A percentile compares a stretch with the other conserved stretches of the same genome.
Conservation (phyloP, 2,329 filamentous ascomycete species). For the Clonostachys byssicola region DNA sequence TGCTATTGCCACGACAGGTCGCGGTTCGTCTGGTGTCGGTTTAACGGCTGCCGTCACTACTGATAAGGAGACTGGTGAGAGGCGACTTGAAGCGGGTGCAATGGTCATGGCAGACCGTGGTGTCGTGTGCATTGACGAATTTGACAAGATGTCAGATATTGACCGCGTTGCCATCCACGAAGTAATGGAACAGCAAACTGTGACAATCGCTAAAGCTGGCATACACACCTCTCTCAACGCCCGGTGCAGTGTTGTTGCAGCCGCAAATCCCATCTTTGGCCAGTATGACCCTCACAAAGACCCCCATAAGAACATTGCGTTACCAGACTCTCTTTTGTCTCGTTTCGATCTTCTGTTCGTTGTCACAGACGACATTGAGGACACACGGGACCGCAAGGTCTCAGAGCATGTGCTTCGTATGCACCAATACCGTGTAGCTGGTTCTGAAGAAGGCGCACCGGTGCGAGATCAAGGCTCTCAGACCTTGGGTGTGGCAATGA, state of each 20-base stretch:
- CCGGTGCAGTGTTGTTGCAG: slow-evolving; percentile 91
- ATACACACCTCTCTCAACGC: slow-evolving; percentile 98
- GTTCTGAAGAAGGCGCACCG: slow-evolving; percentile 89
- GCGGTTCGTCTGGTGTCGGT: slow-evolving; percentile 96
- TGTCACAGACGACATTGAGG: slow-evolving; percentile 97
- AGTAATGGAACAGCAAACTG: slow-evolving; percentile 99
- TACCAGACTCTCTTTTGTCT: slow-evolving; percentile 92
- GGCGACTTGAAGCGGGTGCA: slow-evolving; percentile 90
- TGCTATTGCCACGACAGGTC: slow-evolving; percentile 94
- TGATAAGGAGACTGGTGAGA: slow-evolving; percentile 95
- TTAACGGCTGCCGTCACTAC: slow-evolving; percentile 93
- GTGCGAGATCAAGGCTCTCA: slow-evolving; percentile 85
- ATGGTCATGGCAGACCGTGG: slow-evolving; percentile 98
- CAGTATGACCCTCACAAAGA: slow-evolving; percentile 99
- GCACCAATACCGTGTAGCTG: slow-evolving; percentile 91
- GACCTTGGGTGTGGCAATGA: slow-evolving; percentile 80
- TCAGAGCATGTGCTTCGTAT: slow-evolving; percentile 97
- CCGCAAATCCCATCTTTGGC: slow-evolving; percentile 95
- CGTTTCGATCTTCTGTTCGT: slow-evolving; percentile 98
- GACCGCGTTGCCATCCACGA: slow-evolving; percentile 98
- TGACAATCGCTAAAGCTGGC: slow-evolving; percentile 97
- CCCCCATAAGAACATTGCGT: slow-evolving; percentile 95
- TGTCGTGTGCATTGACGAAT: slow-evolving; percentile 98
- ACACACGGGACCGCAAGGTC: slow-evolving; percentile 82
- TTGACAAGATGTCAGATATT: slow-evolving; percentile 99